phyloP scores from a whole-genome alignment of 1,284 basidiomycete species.

The Cutaneotrichosporon spelunceum region DNA sequence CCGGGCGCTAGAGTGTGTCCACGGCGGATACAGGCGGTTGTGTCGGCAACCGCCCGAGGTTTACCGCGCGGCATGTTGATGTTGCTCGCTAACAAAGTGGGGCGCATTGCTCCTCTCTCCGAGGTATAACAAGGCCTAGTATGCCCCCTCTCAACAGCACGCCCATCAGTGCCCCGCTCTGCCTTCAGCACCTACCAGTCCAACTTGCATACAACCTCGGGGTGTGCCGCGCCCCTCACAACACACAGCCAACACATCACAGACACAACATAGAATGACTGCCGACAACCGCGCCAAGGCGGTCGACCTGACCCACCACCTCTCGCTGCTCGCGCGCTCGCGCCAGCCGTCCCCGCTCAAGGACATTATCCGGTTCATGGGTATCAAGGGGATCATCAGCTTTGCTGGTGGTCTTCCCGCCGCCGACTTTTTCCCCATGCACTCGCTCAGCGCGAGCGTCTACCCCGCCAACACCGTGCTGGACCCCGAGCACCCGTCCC shows the following conservation, averaged over 20 bases:
- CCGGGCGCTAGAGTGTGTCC: too few relatives aligned
- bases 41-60: not conserved
- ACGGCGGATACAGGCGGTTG: not conserved
- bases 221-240: not conserved
- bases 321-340: constrained; percentile 57
- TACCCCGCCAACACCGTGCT: constrained; percentile 33
- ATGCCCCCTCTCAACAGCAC: not conserved
- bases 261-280: not conserved
- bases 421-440: constrained; percentile 45
- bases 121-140: not conserved
- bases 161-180: not conserved
- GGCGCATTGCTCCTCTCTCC: too few relatives aligned
- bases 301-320: constrained; percentile 59
- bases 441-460: constrained; percentile 35
- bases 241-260: not conserved
- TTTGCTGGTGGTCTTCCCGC: constrained; percentile 43
- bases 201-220: not conserved
- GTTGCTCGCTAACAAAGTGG: not conserved
- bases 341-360: constrained; percentile 63
- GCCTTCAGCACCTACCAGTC: not conserved
- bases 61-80: not conserved
- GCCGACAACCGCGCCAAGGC: constrained; percentile 30
- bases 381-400: constrained; percentile 31
- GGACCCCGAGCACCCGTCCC: constrained; percentile 55
- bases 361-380: constrained; percentile 35